Evolutionary conservation across 306 rosid species (phyloP).

Genomic region (Cucurbita maxima): DNA sequence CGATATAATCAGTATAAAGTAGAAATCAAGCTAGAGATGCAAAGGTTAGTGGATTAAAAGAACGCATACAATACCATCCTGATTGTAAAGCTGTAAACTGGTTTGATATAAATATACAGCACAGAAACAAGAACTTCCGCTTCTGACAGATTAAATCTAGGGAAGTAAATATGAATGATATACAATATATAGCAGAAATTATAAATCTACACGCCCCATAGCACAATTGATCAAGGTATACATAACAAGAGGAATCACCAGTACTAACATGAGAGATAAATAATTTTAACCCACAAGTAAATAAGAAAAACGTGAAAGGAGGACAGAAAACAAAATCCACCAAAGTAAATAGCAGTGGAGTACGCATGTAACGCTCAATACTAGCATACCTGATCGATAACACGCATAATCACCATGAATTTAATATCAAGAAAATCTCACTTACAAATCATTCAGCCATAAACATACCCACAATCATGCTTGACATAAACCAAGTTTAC

Average conservation of each 20-base stretch:
- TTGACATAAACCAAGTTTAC: background rate
- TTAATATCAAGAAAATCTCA: background rate
- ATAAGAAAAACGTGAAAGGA: background rate
- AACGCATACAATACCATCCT: background rate
- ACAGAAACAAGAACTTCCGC: background rate
- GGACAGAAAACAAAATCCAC: background rate
- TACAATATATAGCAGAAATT: background rate
- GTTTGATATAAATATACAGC: background rate
- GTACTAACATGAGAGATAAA: background rate
- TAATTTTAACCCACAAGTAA: background rate
- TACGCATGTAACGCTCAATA: background rate
- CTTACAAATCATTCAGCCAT: background rate
- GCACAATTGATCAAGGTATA: background rate
- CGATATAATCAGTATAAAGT: background rate
- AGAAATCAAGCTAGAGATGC: background rate
- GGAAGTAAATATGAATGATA: background rate
- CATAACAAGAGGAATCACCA: background rate
- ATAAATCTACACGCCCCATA: background rate
- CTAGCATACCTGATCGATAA: background rate
- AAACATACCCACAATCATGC: background rate
- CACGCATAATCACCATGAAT: background rate
- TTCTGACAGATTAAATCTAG: background rate
- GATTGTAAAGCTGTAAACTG: background rate
- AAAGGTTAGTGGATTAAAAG: background rate
- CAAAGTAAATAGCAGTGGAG: background rate